A percentile compares a stretch with the other conserved stretches of the same genome.
phyloP scores from a whole-genome alignment of 75 land plant species.

The Gnetum montanum region DNA sequence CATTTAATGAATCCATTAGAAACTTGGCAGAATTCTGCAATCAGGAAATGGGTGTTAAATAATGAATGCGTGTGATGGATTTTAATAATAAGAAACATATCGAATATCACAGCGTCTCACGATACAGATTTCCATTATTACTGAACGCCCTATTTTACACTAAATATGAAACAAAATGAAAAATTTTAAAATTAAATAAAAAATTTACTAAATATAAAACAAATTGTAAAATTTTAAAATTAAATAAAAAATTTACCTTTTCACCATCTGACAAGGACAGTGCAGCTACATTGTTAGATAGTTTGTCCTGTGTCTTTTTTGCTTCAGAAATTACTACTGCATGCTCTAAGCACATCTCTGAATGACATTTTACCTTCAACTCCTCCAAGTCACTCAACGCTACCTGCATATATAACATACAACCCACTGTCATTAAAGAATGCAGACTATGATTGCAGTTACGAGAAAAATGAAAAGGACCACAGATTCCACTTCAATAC shows the following conservation, averaged over 20 bases:
- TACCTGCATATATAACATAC: not conserved
- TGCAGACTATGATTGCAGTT: no score
- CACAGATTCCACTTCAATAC: no score
- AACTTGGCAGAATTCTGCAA: slow-evolving; percentile 20
- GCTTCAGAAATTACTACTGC: slow-evolving; percentile 72
- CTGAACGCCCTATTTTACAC: not conserved
- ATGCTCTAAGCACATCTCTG: slow-evolving; percentile 67
- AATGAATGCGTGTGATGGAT: not conserved
- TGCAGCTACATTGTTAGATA: slow-evolving; percentile 59
- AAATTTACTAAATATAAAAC: not conserved
- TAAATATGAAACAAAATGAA: not conserved
- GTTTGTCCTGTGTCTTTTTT: slow-evolving; percentile 50
- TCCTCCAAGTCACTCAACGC: slow-evolving; percentile 53
- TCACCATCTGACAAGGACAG: slow-evolving; percentile 41
- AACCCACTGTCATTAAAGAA: no score
- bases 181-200: not conserved
- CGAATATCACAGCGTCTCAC: no score
- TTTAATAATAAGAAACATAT: not conserved
- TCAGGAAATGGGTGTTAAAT: not conserved
- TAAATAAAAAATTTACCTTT: slow-evolving; percentile 28
- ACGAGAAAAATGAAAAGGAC: no score
- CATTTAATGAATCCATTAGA: slow-evolving; percentile 60
- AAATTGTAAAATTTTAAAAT: not conserved
- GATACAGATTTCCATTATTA: not conserved
- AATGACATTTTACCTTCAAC: slow-evolving; percentile 42